Percentiles rank a stretch among this genome's conserved stretches.
phyloP scores from a whole-genome alignment of 1,139 yeast species.

The Geotrichum citri-aurantii region DNA sequence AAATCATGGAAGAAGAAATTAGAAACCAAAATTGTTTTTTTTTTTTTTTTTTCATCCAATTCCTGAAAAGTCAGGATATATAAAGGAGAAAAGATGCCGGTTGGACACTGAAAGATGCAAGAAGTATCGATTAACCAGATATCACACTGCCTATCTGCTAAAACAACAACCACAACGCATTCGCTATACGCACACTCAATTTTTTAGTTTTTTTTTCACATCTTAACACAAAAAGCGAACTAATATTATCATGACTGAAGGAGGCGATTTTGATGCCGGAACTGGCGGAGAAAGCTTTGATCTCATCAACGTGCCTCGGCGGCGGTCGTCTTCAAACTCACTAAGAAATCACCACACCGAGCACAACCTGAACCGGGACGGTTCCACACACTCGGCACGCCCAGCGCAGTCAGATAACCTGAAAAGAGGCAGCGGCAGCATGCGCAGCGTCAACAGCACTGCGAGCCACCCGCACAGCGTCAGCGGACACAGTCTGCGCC shows the following conservation, averaged over 20 bases:
- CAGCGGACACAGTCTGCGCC: background rate
- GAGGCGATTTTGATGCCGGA: background rate
- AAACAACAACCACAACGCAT: background rate
- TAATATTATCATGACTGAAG: background rate
- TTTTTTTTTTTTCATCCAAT: too few species aligned
- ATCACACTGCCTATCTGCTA: background rate
- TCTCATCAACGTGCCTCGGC: background rate
- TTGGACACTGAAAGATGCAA: too few species aligned
- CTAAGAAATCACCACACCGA: background rate
- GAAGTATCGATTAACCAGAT: too few species aligned
- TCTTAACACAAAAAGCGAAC: background rate
- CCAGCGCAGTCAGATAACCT: background rate
- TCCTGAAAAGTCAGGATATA: background rate
- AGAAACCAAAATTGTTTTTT: too few species aligned
- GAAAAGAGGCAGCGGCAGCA: background rate
- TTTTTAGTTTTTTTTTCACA: too few species aligned
- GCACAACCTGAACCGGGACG: background rate
- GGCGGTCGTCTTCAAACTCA: background rate
- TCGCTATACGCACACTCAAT: background rate
- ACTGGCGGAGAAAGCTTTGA: background rate
- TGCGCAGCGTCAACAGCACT: background rate
- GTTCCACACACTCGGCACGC: background rate
- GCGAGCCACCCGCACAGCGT: background rate
- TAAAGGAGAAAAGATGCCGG: background rate
- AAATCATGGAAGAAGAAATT: too few species aligned